Base-by-base conservation (phyloP, 2,329 filamentous ascomycete species). In the Botrytis porri region DNA sequence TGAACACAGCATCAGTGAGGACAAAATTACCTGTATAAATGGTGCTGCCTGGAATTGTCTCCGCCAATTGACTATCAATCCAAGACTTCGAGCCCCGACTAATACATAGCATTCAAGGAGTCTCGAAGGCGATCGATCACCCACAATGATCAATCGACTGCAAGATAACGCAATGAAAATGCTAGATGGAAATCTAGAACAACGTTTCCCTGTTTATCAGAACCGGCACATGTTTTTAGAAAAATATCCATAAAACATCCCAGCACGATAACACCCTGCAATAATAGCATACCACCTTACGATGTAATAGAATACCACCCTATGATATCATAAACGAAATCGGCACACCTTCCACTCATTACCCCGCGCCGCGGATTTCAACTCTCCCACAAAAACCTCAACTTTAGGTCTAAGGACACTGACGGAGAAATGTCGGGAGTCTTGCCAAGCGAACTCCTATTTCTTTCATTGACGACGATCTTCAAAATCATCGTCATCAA, bases 361-460 rank as follows among this genome's bases (percentile, higher is more conserved):
- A 57, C 51, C 51, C 51, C 51, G 9, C 51, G 51, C 29, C 41
- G 32, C 41, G 63, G n/a, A 64, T 29, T 12, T 18, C 22, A 65
- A 65, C 48, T 20, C 43, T 35, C 32, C 25, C 45, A 18, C 45
- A 16, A 67, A 14, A 29, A n/a, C 43, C 64, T 54, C 45, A 39
- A 39, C 35, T 67, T 18, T 32, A 54, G 61, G 14, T 16, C 22
- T 20, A 22, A 39, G 25, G 9, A 37, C 12, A 20, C 29, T 16
- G 8, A 18, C 64, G 64, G 64, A 35, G 25, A 54, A 67, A 54
- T 54, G 9, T 54, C 64, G 64, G 64, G 25, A 39, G n/a, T 25
- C 35, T 35, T 39, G 64, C 32, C 64, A 67, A 67, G 64, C 64
- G 64, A 67, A 29, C 64, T 67, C 64, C 64, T 67, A 39, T 67